phyloP scores from a whole-genome alignment of 208 protist genomes.

The Acanthamoeba royreba region DNA sequence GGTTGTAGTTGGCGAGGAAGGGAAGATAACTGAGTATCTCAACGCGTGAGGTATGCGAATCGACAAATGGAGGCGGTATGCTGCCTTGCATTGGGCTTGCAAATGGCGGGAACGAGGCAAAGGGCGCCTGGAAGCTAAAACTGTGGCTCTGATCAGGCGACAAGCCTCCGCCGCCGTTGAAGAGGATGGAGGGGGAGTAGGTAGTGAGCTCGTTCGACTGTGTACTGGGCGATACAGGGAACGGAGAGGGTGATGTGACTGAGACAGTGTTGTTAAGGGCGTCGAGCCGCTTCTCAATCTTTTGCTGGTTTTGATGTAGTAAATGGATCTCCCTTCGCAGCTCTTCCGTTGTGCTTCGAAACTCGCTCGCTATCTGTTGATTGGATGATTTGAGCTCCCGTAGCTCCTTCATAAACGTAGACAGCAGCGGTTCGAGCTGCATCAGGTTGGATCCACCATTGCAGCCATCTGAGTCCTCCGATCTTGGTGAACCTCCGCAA shows the following conservation, averaged over 20 bases:
- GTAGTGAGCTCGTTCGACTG: not conserved
- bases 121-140: not conserved
- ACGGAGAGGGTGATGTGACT: not conserved
- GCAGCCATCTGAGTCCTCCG: not conserved
- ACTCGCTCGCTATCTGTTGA: not conserved
- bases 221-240: not conserved
- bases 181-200: not conserved
- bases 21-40: not conserved
- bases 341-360: not conserved
- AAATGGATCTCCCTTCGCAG: not conserved
- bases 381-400: conserved; percentile 6
- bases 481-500: no score
- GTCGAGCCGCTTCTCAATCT: conserved; percentile 1
- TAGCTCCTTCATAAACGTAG: conserved; percentile 30
- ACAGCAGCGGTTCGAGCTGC: not conserved
- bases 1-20: conserved; percentile 23
- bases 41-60: not conserved
- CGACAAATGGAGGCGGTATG: not conserved
- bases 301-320: conserved; percentile 4
- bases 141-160: not conserved
- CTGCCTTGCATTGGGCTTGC: no score
- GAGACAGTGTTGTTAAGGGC: not conserved
- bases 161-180: not conserved
- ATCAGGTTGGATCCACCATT: not conserved
- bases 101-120: not conserved